phyloP scores from a whole-genome alignment of 1,284 basidiomycete species.

The Leccinum griseonigrum region DNA sequence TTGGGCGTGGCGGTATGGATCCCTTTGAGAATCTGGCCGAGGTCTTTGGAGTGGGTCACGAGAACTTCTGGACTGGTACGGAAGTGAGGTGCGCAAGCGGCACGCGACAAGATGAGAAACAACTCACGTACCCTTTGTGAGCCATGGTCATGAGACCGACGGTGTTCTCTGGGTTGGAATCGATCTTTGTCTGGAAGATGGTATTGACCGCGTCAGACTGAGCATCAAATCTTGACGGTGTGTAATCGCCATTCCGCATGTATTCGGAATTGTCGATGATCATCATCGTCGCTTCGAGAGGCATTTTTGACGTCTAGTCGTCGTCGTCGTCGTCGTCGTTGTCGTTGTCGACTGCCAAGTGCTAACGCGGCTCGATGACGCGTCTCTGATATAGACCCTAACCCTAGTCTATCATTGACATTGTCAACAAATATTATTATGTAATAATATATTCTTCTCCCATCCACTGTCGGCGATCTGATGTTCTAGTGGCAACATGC shows the following conservation, averaged over 20 bases:
- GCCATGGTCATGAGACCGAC: constrained; percentile 99
- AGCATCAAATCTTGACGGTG: constrained; percentile 84
- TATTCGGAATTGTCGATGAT: constrained; percentile 93
- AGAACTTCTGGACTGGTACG: constrained; percentile 83
- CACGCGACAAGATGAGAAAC: not conserved
- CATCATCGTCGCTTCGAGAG: constrained; percentile 92
- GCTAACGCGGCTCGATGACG: constrained; percentile 17
- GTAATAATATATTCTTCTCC: not conserved
- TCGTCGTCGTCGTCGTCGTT: not conserved
- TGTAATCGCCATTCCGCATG: constrained; percentile 96
- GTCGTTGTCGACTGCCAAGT: constrained; percentile 22
- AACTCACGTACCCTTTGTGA: constrained; percentile 73
- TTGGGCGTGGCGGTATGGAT: constrained; percentile 68
- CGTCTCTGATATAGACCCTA: constrained; percentile 17
- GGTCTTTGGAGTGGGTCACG: constrained; percentile 92
- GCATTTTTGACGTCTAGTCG: constrained; percentile 56
- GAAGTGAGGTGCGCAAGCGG: not conserved
- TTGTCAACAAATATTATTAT: not conserved
- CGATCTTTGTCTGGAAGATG: constrained; percentile 91
- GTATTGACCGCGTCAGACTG: constrained; percentile 91
- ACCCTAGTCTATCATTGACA: constrained; percentile 11
- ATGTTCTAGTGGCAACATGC: constrained; percentile 11
- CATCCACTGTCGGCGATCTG: constrained; percentile 24
- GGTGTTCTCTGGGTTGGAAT: constrained; percentile 95
- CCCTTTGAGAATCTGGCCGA: constrained; percentile 87